These are phyloP conservation scores for Scheffersomyces insectosa DNA, from an alignment of 1,139 yeast genomes.

Conservation along the genomic window DNA sequence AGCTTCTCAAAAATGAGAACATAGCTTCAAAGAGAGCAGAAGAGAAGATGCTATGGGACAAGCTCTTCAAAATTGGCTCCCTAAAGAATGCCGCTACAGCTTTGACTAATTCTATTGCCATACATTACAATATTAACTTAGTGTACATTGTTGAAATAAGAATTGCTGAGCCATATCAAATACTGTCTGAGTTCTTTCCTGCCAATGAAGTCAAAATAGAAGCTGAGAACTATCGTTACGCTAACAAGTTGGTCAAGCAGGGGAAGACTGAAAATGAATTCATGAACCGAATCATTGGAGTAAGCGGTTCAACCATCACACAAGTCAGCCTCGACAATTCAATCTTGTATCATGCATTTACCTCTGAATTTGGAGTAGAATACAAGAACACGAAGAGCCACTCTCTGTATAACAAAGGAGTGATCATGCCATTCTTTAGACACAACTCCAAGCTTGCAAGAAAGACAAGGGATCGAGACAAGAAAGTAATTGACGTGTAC, in stretches of 20 bases:
- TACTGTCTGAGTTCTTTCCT: conserved; percentile 45
- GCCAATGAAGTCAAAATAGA: conserved; percentile 36
- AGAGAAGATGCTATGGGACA: conserved; percentile 34
- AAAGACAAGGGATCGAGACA: conserved; percentile 20
- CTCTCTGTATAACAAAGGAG: conserved; percentile 45
- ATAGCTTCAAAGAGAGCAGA: conserved; percentile 9
- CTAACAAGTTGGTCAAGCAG: conserved; percentile 32
- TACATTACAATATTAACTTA: conserved; percentile 42
- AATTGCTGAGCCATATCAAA: conserved; percentile 45
- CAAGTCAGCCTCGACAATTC: conserved; percentile 40
- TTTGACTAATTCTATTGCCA: conserved; percentile 42
- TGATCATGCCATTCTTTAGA: conserved; percentile 53
- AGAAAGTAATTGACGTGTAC: conserved; percentile 38
- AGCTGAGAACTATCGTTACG: conserved; percentile 42
- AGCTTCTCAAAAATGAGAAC: conserved; percentile 20
- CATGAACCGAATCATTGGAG: conserved; percentile 52
- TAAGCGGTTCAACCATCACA: conserved; percentile 34
- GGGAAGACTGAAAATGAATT: conserved; percentile 25
- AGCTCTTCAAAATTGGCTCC: conserved; percentile 40
- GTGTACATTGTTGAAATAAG: conserved; percentile 61
- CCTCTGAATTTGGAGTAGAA: conserved; percentile 56
- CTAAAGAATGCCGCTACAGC: conserved; percentile 43
- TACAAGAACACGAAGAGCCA: conserved; percentile 30
- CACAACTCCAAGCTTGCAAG: conserved; percentile 43
- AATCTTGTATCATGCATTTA: conserved; percentile 51